Evolutionary conservation across 805 yeast species (phyloP).

Genomic region (Wickerhamiella parazyma): DNA sequence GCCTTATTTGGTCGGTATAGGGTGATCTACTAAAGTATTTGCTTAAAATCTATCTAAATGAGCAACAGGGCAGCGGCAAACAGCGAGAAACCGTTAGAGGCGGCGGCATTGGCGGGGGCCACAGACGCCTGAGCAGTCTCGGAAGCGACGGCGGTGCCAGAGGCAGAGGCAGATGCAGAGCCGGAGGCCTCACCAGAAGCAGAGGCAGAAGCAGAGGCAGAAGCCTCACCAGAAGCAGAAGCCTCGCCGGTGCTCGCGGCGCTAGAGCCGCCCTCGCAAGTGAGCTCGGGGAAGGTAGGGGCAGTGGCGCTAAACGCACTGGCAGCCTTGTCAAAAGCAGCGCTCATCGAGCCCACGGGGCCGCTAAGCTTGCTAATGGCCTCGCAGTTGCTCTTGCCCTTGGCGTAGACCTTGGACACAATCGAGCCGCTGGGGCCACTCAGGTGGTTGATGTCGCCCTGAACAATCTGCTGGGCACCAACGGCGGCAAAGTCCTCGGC

Average conservation of each 20-base stretch:
- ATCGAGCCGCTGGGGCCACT: slow-evolving; percentile 12
- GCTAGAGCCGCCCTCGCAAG: slow-evolving; percentile 9
- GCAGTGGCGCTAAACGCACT: slow-evolving; percentile 6
- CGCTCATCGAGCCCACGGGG: slow-evolving; percentile 5
- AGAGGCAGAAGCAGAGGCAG: no score
- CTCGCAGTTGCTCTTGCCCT: slow-evolving; percentile 8
- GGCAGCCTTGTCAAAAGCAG: slow-evolving; percentile 10
- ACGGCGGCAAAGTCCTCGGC: slow-evolving; percentile 17
- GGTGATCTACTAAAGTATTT: no score
- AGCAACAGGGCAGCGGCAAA: slow-evolving; percentile 2
- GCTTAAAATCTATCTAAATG: background rate
- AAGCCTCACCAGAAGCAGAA: no score
- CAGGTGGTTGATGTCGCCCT: slow-evolving; percentile 13
- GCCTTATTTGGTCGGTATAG: no score
- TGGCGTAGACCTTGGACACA: slow-evolving; percentile 12
- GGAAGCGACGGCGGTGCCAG: background rate
- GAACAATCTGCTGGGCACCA: slow-evolving; percentile 16
- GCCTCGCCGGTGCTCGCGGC: slow-evolving; percentile 7
- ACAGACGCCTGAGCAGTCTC: slow-evolving; percentile 4
- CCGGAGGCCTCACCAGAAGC: no score
- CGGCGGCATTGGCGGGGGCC: slow-evolving; percentile 7
- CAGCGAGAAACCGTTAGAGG: background rate
- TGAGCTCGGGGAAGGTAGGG: slow-evolving; percentile 9
- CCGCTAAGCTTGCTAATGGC: slow-evolving; percentile 4
- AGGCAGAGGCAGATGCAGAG: no score